These are phyloP conservation scores for Aurantiochytrium sp. DNA, from an alignment of 108 stramenopile species.

Conservation along the genomic window DNA sequence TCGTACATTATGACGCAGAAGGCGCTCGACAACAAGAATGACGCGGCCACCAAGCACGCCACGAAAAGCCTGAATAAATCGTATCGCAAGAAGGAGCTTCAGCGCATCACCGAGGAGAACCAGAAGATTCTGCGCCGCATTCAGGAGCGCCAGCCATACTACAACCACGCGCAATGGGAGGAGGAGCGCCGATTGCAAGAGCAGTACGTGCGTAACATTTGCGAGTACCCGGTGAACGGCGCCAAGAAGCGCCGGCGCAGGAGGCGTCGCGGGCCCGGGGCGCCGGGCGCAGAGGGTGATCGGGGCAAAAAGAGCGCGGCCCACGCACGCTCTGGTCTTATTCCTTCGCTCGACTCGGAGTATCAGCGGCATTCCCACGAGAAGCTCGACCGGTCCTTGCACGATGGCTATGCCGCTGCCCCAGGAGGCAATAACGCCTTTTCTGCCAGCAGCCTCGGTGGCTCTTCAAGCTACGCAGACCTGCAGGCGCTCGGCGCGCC, in stretches of 20 bases:
- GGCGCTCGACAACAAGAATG: constrained; percentile 60
- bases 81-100: constrained; percentile 68
- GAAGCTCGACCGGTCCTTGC: not conserved
- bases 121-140: constrained; percentile 53
- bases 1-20: constrained; percentile 64
- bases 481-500: not conserved
- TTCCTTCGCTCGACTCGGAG: constrained; percentile 4
- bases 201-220: constrained; percentile 65
- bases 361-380: not conserved
- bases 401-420: too few relatives aligned
- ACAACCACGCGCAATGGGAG: constrained; percentile 72
- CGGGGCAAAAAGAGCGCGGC: not conserved
- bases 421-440: too few relatives aligned
- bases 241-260: not conserved
- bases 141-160: constrained; percentile 66
- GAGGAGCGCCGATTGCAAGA: constrained; percentile 67
- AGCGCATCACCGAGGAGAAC: constrained; percentile 74
- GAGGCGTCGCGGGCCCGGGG: not conserved
- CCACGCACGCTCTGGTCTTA: not conserved
- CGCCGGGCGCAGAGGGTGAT: not conserved
- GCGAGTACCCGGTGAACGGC: constrained; percentile 48
- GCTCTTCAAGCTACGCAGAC: not conserved
- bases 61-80: constrained; percentile 60
- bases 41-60: constrained; percentile 32
- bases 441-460: not conserved